A percentile compares a stretch with the other conserved stretches of the same genome.
Conservation (phyloP, 2,329 filamentous ascomycete genomes). For the Arachnomyces sp. region DNA sequence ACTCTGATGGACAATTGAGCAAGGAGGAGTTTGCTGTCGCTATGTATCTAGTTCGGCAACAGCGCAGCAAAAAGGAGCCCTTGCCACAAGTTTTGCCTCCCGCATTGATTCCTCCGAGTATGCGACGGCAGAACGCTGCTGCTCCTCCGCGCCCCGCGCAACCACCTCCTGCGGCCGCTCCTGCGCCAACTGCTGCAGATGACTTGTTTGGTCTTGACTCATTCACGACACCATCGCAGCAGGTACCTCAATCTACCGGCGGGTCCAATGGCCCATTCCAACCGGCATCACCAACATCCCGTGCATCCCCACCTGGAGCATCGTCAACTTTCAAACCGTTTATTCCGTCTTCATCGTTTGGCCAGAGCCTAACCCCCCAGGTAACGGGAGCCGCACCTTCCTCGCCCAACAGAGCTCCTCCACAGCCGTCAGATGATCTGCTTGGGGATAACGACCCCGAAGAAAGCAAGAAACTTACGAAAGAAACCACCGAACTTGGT, state of each 20-base stretch:
- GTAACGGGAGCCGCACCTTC: slow-evolving; percentile 51
- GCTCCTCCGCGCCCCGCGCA: slow-evolving; percentile 25
- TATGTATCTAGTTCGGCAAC: slow-evolving; percentile 92
- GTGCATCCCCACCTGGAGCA: slow-evolving; percentile 24
- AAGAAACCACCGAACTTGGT: slow-evolving; percentile 83
- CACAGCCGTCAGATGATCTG: slow-evolving; percentile 65
- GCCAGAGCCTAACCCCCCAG: slow-evolving; percentile 69
- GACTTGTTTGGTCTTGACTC: slow-evolving; percentile 90
- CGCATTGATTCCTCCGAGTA: slow-evolving; percentile 75
- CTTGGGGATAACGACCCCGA: slow-evolving; percentile 86
- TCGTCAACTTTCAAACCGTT: slow-evolving; percentile 74
- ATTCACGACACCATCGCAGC: slow-evolving; percentile 51
- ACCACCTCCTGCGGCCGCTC: slow-evolving; percentile 34
- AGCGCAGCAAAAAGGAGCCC: slow-evolving; percentile 62
- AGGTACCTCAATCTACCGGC: slow-evolving; percentile 61
- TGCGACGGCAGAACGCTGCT: slow-evolving; percentile 54
- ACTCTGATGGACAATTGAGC: slow-evolving; percentile 74
- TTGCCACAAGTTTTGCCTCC: slow-evolving; percentile 71
- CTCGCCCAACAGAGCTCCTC: slow-evolving; percentile 35
- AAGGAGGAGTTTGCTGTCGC: slow-evolving; percentile 93
- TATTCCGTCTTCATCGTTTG: slow-evolving; percentile 84
- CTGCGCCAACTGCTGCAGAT: slow-evolving; percentile 73
- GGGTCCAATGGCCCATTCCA: slow-evolving; percentile 55
- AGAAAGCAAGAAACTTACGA: slow-evolving; percentile 76
- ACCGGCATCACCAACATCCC: slow-evolving; percentile 37